phyloP scores from a whole-genome alignment of 2,329 filamentous ascomycete genomes.

The Phialophora tarda region DNA sequence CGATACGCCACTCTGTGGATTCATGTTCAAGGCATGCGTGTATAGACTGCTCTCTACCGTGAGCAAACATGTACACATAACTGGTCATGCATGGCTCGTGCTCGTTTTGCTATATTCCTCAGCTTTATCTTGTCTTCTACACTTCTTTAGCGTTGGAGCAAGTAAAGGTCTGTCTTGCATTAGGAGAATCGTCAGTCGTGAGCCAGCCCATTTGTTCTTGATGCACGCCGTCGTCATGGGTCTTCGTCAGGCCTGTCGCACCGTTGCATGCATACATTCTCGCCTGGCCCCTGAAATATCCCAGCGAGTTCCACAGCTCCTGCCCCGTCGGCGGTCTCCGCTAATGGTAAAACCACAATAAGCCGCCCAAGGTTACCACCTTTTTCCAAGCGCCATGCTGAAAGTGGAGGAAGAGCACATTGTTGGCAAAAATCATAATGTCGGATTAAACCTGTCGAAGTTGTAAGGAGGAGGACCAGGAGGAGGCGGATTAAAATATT shows the following conservation, averaged over 20 bases:
- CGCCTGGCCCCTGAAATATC: background rate
- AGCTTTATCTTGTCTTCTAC: background rate
- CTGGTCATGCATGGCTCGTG: constrained; percentile 11
- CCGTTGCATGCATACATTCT: background rate
- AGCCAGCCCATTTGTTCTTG: background rate
- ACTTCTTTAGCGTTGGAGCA: background rate
- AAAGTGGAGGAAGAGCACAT: constrained; percentile 19
- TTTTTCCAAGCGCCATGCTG: constrained; percentile 25
- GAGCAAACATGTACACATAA: constrained; percentile 9
- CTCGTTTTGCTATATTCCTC: background rate
- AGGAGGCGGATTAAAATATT: constrained; percentile 25
- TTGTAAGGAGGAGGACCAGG: constrained; percentile 17
- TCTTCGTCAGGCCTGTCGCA: background rate
- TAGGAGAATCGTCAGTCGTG: background rate
- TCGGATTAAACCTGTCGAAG: constrained; percentile 24
- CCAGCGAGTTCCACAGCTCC: background rate
- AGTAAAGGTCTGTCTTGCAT: background rate
- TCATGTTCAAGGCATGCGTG: background rate
- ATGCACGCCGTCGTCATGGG: background rate
- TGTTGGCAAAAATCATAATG: constrained; percentile 16
- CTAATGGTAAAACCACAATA: background rate
- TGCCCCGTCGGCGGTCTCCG: background rate
- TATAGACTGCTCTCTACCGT: background rate
- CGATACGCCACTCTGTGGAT: background rate
- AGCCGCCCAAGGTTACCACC: background rate